These are phyloP conservation scores for Hansfordia pulvinata DNA, from an alignment of 2,329 filamentous ascomycete species.

Conservation along the genomic window DNA sequence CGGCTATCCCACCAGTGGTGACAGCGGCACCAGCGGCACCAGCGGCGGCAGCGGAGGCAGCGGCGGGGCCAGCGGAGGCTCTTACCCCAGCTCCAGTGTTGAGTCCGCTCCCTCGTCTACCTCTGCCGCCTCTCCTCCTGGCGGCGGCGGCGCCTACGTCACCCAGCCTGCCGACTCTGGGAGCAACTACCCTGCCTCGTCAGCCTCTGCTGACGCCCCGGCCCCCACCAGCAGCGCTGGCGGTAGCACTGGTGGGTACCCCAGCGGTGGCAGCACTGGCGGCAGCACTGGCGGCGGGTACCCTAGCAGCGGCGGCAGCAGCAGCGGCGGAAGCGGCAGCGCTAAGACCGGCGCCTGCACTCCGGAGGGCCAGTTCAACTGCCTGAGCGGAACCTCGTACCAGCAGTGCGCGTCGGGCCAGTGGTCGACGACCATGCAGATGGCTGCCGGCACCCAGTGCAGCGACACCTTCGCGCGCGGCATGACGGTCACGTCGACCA, in stretches of 20 bases:
- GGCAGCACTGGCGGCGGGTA: slow-evolving; percentile 3
- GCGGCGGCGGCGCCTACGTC: slow-evolving; percentile 17
- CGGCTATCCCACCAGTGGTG: slow-evolving; percentile 11
- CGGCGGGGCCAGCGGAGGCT: slow-evolving; percentile 6
- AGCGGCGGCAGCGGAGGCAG: slow-evolving; percentile 6
- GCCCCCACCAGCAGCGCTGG: slow-evolving; percentile 4
- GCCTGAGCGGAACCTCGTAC: slow-evolving; percentile 32
- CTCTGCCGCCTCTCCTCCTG: slow-evolving; percentile 6
- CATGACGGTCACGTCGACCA: too few relatives aligned
- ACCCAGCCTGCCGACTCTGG: slow-evolving; percentile 17
- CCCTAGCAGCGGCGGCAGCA: slow-evolving; percentile 5
- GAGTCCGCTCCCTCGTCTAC: slow-evolving; percentile 4
- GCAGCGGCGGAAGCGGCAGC: slow-evolving; percentile 6
- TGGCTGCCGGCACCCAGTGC: slow-evolving; percentile 34
- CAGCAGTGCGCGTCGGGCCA: slow-evolving; percentile 39
- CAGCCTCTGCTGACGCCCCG: slow-evolving; percentile 10
- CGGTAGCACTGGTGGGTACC: slow-evolving; percentile 4
- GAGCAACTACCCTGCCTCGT: slow-evolving; percentile 11
- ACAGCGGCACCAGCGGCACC: slow-evolving; percentile 10
- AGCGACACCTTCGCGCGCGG: too few relatives aligned
- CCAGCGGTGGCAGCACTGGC: slow-evolving; percentile 8
- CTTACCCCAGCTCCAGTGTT: slow-evolving; percentile 14
- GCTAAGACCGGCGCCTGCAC: slow-evolving; percentile 27
- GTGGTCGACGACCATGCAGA: slow-evolving; percentile 28
- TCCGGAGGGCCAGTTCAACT: slow-evolving; percentile 38